Conservation (phyloP, 2,329 filamentous ascomycete genomes). For the Aspergillus phoenicis region DNA sequence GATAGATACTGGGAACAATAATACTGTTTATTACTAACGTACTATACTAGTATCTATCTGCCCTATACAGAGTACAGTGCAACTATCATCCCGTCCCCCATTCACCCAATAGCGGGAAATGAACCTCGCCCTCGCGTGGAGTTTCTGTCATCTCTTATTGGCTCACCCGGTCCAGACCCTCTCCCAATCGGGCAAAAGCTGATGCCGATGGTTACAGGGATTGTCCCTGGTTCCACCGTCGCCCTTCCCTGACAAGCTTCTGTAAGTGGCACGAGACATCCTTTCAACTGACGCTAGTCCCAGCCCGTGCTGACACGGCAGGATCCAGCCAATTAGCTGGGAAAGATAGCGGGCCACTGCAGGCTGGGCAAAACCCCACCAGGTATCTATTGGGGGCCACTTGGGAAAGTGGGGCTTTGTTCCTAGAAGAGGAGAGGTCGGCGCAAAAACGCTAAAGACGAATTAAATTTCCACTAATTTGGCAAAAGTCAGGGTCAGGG, state of each 20-base stretch:
- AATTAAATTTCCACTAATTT: conserved; percentile 20
- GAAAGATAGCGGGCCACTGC: neutral
- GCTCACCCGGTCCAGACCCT: conserved; percentile 3
- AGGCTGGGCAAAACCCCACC: conserved; percentile 6
- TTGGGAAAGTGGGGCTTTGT: neutral
- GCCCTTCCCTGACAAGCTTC: conserved; percentile 23
- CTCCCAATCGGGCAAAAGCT: conserved; percentile 10
- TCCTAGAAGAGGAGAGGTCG: neutral
- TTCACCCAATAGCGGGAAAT: conserved; percentile 1
- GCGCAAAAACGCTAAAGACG: conserved; percentile 10
- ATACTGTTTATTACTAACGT: too few relatives aligned
- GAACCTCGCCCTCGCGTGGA: conserved; percentile 5
- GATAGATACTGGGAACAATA: too few relatives aligned
- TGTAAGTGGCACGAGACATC: conserved; percentile 24
- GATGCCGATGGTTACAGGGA: conserved; percentile 11
- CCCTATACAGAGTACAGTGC: neutral
- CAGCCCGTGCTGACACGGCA: conserved; percentile 24
- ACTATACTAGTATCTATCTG: neutral
- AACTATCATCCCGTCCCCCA: neutral
- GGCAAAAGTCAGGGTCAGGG: conserved; percentile 12
- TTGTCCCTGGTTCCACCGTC: neutral
- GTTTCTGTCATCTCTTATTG: conserved; percentile 7
- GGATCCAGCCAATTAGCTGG: conserved; percentile 5
- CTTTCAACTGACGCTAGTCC: conserved; percentile 21
- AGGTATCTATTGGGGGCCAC: neutral